phyloP scores from a whole-genome alignment of 2,329 filamentous ascomycete genomes.

The Aureobasidium melanogenum region DNA sequence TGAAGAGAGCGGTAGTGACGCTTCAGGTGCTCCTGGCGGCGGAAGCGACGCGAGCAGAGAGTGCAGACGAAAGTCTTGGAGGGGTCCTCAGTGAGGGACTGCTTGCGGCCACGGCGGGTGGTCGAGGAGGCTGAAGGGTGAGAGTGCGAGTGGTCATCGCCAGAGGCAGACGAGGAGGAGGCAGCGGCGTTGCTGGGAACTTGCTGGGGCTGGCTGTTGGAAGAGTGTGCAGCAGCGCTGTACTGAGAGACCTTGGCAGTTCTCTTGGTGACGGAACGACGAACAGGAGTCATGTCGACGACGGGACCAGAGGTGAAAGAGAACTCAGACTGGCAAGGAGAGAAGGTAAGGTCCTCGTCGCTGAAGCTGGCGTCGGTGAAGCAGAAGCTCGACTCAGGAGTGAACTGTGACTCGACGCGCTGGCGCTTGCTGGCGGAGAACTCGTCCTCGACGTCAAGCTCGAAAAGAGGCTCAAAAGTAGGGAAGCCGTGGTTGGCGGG shows the following conservation, averaged over 20 bases:
- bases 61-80: slow-evolving; percentile 98
- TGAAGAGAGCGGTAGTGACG: slow-evolving; percentile 97
- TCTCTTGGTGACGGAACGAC: slow-evolving; percentile 16
- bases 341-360: slow-evolving; percentile 49
- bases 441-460: slow-evolving; percentile 87
- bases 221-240: slow-evolving; percentile 35
- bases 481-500: slow-evolving; percentile 50
- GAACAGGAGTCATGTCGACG: slow-evolving; percentile 12
- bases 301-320: slow-evolving; percentile 13
- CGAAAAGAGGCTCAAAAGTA: slow-evolving; percentile 75
- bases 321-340: slow-evolving; percentile 15
- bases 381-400: slow-evolving; percentile 62
- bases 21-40: slow-evolving; percentile 96
- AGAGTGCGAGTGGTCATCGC: slow-evolving; percentile 20
- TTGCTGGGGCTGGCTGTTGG: slow-evolving; percentile 28
- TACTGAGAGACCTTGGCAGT: slow-evolving; percentile 29
- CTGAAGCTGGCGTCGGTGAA: slow-evolving; percentile 68
- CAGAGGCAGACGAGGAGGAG: slow-evolving; percentile 7
- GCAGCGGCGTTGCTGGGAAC: slow-evolving; percentile 22
- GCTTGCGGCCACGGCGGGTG: slow-evolving; percentile 93
- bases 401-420: slow-evolving; percentile 49
- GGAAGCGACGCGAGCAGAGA: slow-evolving; percentile 92
- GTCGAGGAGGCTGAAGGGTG: slow-evolving; percentile 43
- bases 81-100: slow-evolving; percentile 93
- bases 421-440: slow-evolving; percentile 63